phyloP scores from a whole-genome alignment of 1,139 yeast species.

The Scheffersomyces illinoinensis region DNA sequence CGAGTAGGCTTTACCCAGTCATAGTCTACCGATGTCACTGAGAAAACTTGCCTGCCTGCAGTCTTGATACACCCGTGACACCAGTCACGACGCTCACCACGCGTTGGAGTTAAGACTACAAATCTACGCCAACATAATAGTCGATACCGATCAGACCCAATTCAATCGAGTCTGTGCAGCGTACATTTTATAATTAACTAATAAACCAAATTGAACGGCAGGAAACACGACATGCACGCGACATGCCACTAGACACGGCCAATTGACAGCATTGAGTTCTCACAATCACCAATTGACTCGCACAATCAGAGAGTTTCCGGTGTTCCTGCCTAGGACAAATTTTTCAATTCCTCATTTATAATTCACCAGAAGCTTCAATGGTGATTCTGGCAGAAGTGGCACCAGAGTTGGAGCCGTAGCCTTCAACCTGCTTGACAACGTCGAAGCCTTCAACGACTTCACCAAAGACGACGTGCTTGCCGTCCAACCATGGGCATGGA shows the following conservation, averaged over 20 bases:
- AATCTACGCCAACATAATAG: not conserved
- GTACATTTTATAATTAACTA: not conserved
- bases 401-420: constrained; percentile 83
- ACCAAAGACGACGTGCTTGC: constrained; percentile 98
- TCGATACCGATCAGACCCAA: not conserved
- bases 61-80: not conserved
- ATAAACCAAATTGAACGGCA: not conserved
- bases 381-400: constrained; percentile 74
- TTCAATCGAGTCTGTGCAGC: not conserved
- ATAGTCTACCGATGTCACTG: too few relatives aligned
- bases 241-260: not conserved
- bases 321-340: not conserved
- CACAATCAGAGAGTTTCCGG: not conserved
- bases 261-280: not conserved
- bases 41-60: too few relatives aligned
- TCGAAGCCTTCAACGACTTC: constrained; percentile 92
- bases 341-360: constrained; percentile 33
- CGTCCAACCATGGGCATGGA: constrained; percentile 95
- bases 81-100: not conserved
- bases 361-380: constrained; percentile 85
- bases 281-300: not conserved
- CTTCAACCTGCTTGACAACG: constrained; percentile 88
- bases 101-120: not conserved
- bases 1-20: too few relatives aligned
- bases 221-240: not conserved